Percentiles rank a stretch among this genome's conserved stretches.
Conservation (phyloP, 768 basidiomycete species). For the Trametes coccinea region DNA sequence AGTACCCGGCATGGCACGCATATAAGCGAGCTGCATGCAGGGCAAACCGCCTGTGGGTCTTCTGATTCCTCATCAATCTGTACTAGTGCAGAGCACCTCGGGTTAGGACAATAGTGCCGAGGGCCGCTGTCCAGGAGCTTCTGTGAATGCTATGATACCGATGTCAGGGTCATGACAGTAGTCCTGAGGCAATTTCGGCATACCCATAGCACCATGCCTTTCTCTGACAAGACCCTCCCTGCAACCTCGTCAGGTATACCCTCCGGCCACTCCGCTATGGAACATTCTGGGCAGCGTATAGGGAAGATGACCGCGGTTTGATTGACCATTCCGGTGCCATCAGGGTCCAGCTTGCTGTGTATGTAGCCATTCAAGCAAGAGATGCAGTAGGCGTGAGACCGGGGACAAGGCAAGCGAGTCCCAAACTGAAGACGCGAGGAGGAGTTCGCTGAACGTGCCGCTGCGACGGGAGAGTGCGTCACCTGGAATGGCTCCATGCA, state of each 20-base stretch:
- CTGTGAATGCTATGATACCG: slow-evolving; percentile 34
- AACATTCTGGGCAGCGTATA: slow-evolving; percentile 41
- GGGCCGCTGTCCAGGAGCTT: slow-evolving; percentile 38
- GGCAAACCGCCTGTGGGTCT: slow-evolving; percentile 37
- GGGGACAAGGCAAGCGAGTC: slow-evolving; percentile 37
- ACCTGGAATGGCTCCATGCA: slow-evolving; percentile 41
- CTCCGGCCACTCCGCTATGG: slow-evolving; percentile 32
- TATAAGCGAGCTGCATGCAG: slow-evolving; percentile 35
- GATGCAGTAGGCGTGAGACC: slow-evolving; percentile 38
- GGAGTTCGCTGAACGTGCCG: slow-evolving; percentile 37
- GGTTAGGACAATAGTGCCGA: slow-evolving; percentile 41
- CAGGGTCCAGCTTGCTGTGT: slow-evolving; percentile 37
- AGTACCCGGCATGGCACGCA: slow-evolving; percentile 38
- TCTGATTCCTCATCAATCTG: slow-evolving; percentile 37
- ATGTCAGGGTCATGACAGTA: neutral
- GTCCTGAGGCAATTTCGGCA: neutral
- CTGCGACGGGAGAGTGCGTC: slow-evolving; percentile 36
- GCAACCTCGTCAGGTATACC: slow-evolving; percentile 41
- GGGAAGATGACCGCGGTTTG: slow-evolving; percentile 37
- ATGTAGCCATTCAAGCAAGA: slow-evolving; percentile 39
- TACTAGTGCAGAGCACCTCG: slow-evolving; percentile 38
- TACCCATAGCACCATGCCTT: slow-evolving; percentile 40
- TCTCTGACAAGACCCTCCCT: slow-evolving; percentile 32
- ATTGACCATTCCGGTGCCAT: slow-evolving; percentile 32
- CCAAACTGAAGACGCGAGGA: slow-evolving; percentile 39